Conservation (phyloP, 169 alveolate species). For the Cryptosporidium sp. region DNA sequence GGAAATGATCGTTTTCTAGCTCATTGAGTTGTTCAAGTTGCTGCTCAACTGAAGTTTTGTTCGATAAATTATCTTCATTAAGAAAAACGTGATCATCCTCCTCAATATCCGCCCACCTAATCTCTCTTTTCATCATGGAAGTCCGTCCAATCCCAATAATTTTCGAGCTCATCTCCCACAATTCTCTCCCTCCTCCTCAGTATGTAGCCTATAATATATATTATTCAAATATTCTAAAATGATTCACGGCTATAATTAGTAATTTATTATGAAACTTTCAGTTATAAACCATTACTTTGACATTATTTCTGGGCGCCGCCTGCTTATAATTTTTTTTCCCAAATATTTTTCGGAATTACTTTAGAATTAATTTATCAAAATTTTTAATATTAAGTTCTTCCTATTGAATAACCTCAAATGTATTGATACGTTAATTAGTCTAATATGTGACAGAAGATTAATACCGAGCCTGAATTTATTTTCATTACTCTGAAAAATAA, state of each 20-base stretch:
- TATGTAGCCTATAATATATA: background rate
- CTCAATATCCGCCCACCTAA: slow-evolving; percentile 36
- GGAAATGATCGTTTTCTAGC: background rate
- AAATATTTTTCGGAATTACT: too few species aligned
- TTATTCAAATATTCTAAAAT: background rate
- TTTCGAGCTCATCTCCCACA: background rate
- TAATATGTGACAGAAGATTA: background rate
- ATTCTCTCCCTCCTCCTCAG: slow-evolving; percentile 3
- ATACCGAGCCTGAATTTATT: background rate
- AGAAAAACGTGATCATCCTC: slow-evolving; percentile 1
- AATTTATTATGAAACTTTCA: too few species aligned
- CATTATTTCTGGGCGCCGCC: background rate
- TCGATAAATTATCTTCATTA: background rate
- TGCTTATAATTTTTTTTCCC: too few species aligned
- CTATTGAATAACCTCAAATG: too few species aligned
- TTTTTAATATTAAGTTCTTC: too few species aligned
- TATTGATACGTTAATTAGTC: too few species aligned
- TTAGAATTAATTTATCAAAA: too few species aligned
- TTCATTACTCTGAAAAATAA: too few species aligned
- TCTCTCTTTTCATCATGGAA: background rate
- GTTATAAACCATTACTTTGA: background rate
- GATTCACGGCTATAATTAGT: too few species aligned
- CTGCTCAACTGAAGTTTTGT: background rate
- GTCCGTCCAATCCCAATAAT: background rate
- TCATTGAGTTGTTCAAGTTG: background rate